Conservation (phyloP, 2,329 filamentous ascomycete species). For the Talaromyces verruculosus region DNA sequence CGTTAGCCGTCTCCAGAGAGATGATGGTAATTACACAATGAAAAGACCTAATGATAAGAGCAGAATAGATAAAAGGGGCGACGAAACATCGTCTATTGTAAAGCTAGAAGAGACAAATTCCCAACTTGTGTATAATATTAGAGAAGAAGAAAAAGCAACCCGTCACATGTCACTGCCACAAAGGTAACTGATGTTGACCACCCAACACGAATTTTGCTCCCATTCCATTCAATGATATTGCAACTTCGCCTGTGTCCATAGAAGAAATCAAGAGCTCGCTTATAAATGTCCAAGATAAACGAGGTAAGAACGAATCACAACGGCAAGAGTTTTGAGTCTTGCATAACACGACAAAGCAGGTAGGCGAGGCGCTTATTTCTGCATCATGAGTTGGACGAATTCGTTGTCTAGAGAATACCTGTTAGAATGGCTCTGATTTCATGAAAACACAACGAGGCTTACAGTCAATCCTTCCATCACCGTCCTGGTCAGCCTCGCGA, state of each 20-base stretch:
- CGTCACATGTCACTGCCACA: neutral
- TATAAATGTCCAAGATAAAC: constrained; percentile 20
- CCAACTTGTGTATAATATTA: constrained; percentile 6
- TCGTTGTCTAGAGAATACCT: constrained; percentile 69
- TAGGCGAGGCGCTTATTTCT: constrained; percentile 64
- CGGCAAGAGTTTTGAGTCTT: constrained; percentile 1
- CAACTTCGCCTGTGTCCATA: constrained; percentile 6
- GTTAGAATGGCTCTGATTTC: neutral
- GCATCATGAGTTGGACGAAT: constrained; percentile 94
- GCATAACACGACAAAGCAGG: constrained; percentile 27
- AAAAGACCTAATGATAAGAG: neutral
- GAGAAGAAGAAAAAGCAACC: constrained; percentile 1
- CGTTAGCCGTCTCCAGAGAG: constrained; percentile 27
- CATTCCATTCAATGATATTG: constrained; percentile 8
- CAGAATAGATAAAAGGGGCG: too few species aligned
- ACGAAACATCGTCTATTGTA: constrained; percentile 7
- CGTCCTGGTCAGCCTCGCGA: constrained; percentile 84
- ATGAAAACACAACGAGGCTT: constrained; percentile 36
- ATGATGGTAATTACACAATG: neutral
- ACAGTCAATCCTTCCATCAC: constrained; percentile 88
- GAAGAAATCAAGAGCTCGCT: constrained; percentile 12
- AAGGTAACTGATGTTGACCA: neutral
- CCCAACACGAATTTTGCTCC: constrained; percentile 1
- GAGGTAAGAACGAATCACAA: constrained; percentile 28
- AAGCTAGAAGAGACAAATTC: constrained; percentile 3